These are phyloP conservation scores for Leccinum longicurvipes DNA, from an alignment of 768 basidiomycete genomes.

Conservation along the genomic window DNA sequence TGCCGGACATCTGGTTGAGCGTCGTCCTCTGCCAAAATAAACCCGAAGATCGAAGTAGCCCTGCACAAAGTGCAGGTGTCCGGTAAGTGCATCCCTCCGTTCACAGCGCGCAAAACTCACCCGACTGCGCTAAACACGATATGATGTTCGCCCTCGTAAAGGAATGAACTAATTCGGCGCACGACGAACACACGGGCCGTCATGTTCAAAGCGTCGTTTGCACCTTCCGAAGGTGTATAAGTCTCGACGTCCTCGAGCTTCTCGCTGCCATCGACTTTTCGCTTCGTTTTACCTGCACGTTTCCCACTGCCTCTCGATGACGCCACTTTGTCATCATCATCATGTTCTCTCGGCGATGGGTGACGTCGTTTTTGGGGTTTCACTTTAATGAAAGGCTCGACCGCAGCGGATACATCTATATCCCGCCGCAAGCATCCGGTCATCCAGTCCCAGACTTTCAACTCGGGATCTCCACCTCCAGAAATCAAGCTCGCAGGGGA, in stretches of 20 bases:
- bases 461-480: constrained; percentile 78
- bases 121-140: constrained; percentile 72
- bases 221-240: constrained; percentile 3
- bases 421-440: constrained; percentile 51
- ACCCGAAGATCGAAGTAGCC: constrained; percentile 64
- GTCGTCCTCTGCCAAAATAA: constrained; percentile 30
- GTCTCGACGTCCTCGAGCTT: constrained; percentile 20
- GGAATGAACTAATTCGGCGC: constrained; percentile 49
- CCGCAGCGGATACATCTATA: constrained; percentile 46
- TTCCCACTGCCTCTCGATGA: constrained; percentile 15
- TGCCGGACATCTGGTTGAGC: constrained; percentile 29
- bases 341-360: constrained; percentile 32
- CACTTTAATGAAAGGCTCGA: constrained; percentile 45
- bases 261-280: constrained; percentile 13
- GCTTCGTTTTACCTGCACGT: constrained; percentile 21
- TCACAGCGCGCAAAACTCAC: constrained; percentile 39
- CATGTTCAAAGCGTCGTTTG: constrained; percentile 16
- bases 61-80: constrained; percentile 35
- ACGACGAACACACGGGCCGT: constrained; percentile 52
- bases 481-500: constrained; percentile 59
- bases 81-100: neutral
- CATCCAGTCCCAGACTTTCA: constrained; percentile 83
- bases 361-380: constrained; percentile 31
- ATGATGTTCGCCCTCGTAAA: constrained; percentile 34
- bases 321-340: constrained; percentile 15